Evolutionary conservation across 139 green algal genomes (phyloP).

Genomic region (Microglena sp.): DNA sequence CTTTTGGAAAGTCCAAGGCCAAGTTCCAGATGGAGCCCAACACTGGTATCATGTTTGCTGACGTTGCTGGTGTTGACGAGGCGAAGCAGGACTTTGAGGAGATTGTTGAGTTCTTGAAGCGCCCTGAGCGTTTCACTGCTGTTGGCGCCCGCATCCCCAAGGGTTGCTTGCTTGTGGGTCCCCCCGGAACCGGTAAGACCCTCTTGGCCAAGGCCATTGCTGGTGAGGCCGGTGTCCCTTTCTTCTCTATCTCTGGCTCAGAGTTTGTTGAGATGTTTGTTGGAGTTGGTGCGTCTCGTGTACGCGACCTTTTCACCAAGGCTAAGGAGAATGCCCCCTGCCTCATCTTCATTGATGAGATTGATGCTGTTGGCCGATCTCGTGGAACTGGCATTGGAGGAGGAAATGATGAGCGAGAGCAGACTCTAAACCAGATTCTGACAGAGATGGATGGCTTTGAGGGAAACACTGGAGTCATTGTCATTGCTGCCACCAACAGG

Average conservation of each 20-base stretch:
- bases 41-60: slow-evolving; percentile 94
- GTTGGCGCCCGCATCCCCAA: slow-evolving; percentile 92
- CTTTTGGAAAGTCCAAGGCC: slow-evolving; percentile 95
- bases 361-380: slow-evolving; percentile 94
- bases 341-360: slow-evolving; percentile 99
- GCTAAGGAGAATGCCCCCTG: slow-evolving; percentile 85
- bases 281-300: slow-evolving; percentile 90
- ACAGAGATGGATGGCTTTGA: slow-evolving; percentile 99
- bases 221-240: slow-evolving; percentile 90
- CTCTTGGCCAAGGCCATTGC: slow-evolving; percentile 74
- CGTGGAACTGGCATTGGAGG: slow-evolving; percentile 95
- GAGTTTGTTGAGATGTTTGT: slow-evolving; percentile 99
- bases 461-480: slow-evolving; percentile 98
- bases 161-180: slow-evolving; percentile 88
- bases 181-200: slow-evolving; percentile 82
- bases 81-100: slow-evolving; percentile 99
- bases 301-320: slow-evolving; percentile 98
- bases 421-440: slow-evolving; percentile 95
- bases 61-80: slow-evolving; percentile 98
- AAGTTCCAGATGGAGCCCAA: slow-evolving; percentile 99
- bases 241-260: slow-evolving; percentile 93
- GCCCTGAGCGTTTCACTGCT: slow-evolving; percentile 87
- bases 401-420: slow-evolving; percentile 98
- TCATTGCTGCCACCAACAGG: slow-evolving; percentile 98
- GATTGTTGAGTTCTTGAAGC: slow-evolving; percentile 93